These are phyloP conservation scores for Cucurbitaria berberidis DNA, from an alignment of 2,329 filamentous ascomycete genomes.

Conservation along the genomic window DNA sequence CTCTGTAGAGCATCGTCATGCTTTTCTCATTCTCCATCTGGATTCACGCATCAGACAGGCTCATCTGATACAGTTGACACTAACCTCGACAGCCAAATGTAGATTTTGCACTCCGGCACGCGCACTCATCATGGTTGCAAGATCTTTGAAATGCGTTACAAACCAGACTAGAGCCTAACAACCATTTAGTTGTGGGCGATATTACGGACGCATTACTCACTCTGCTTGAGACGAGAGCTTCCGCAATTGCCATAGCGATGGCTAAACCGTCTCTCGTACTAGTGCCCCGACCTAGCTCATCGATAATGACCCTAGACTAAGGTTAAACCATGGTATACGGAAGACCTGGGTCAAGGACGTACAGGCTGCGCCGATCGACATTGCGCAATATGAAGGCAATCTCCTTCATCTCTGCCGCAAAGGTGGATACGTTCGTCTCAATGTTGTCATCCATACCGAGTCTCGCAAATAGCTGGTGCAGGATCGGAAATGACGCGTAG, in stretches of 20 bases:
- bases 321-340: neutral
- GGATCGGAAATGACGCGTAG: slow-evolving; percentile 80
- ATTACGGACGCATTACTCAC: slow-evolving; percentile 12
- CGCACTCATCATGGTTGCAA: slow-evolving; percentile 76
- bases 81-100: slow-evolving; percentile 76
- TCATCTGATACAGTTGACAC: slow-evolving; percentile 20
- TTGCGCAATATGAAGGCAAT: slow-evolving; percentile 92
- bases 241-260: slow-evolving; percentile 88
- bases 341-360: neutral
- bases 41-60: slow-evolving; percentile 1
- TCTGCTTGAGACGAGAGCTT: slow-evolving; percentile 78
- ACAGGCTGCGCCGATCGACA: slow-evolving; percentile 74
- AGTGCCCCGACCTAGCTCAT: slow-evolving; percentile 91
- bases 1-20: slow-evolving; percentile 88
- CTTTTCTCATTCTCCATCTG: slow-evolving; percentile 58
- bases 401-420: slow-evolving; percentile 93
- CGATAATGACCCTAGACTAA: slow-evolving; percentile 68
- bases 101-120: slow-evolving; percentile 81
- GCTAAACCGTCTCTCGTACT: slow-evolving; percentile 86
- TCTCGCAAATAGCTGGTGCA: slow-evolving; percentile 84
- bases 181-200: neutral
- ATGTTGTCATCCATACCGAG: slow-evolving; percentile 87
- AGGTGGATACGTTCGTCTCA: slow-evolving; percentile 90
- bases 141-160: slow-evolving; percentile 87
- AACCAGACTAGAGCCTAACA: slow-evolving; percentile 80